A percentile compares a stretch with the other conserved stretches of the same genome.
phyloP scores from a whole-genome alignment of 2,329 filamentous ascomycete genomes.

The Ustulina deusta region DNA sequence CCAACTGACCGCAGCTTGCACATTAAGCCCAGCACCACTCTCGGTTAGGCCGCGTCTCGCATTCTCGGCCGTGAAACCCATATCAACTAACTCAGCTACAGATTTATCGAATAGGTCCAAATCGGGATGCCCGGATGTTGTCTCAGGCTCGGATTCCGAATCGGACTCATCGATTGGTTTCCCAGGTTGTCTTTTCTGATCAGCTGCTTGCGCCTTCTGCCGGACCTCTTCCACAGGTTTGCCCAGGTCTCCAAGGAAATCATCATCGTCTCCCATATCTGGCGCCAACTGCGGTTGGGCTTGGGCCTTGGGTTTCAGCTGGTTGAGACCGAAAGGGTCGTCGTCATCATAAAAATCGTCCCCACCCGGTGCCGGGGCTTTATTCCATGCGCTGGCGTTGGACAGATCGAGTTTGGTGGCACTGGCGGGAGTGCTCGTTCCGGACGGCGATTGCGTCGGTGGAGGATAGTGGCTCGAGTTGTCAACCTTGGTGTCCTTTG shows the following conservation, averaged over 20 bases:
- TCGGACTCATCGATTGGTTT: slow-evolving; percentile 66
- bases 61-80: slow-evolving; percentile 90
- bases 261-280: slow-evolving; percentile 66
- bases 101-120: slow-evolving; percentile 80
- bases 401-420: slow-evolving; percentile 63
- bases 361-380: slow-evolving; percentile 50
- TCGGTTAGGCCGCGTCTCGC: slow-evolving; percentile 83
- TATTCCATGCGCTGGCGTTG: slow-evolving; percentile 66
- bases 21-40: slow-evolving; percentile 81
- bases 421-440: slow-evolving; percentile 60
- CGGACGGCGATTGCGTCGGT: slow-evolving; percentile 55
- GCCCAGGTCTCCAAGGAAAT: slow-evolving; percentile 73
- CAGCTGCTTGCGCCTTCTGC: slow-evolving; percentile 57
- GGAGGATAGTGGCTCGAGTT: slow-evolving; percentile 74
- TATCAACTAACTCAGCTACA: slow-evolving; percentile 90
- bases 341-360: slow-evolving; percentile 67
- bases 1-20: slow-evolving; percentile 89
- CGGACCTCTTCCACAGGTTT: slow-evolving; percentile 74
- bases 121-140: slow-evolving; percentile 37
- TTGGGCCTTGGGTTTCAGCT: slow-evolving; percentile 63
- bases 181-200: slow-evolving; percentile 63
- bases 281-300: slow-evolving; percentile 44
- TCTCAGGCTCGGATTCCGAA: slow-evolving; percentile 59
- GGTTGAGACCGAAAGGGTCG: slow-evolving; percentile 85
- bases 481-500: slow-evolving; percentile 74